Evolutionary conservation across 176 grass and related monocot species (phyloP), one percentile per base, ranked within the genome.

Genomic region (Elymus sibiricus): DNA sequence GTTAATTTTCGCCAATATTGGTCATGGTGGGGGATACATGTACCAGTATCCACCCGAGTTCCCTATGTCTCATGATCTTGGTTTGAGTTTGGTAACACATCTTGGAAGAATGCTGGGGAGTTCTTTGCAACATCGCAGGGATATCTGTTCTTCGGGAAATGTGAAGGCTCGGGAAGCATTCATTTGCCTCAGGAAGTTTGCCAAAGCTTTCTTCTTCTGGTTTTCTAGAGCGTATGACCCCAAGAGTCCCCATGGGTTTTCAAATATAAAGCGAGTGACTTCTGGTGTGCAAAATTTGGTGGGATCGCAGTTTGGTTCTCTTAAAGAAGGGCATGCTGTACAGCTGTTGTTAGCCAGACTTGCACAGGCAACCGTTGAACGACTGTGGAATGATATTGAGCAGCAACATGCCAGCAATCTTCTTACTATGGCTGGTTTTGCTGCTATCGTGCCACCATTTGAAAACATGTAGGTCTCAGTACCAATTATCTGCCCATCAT

Each of bases 401-500:
- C 31, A 75, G 13, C 80, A 87, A 56, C 82, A 83, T 76, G 58
- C 84, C 87, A 87, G 69, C 79, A 77, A 92, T 62, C 64, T 93
- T 83, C 90, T 99, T 64, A 92, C 92, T 44, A 79, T 99, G 79
- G 90, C 92, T 59, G 82, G 84, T 53, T 55, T 89, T 88, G 82
- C 85, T 84, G 53, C 87, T 65, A 73, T 79, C 0, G 68, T 90
- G 76, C 97, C 94, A 43, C 88, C 88, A 73, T 81, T 99, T 55
- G 92, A 93, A 72, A 93, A 92, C 86, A 91, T 87, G 97, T 99
- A 85, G 90, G 88, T 22, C 66, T 29, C 27, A 66, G 7, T 70
- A 53, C 13, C 16, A 28, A 74, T 42, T 64, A 1, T 78, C 47
- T 82, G 26, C 16, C 37, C 19, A 43, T 85, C 26, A 29, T 74